Conservation (phyloP, 139 green algal genomes). For the Volvox africanus region DNA sequence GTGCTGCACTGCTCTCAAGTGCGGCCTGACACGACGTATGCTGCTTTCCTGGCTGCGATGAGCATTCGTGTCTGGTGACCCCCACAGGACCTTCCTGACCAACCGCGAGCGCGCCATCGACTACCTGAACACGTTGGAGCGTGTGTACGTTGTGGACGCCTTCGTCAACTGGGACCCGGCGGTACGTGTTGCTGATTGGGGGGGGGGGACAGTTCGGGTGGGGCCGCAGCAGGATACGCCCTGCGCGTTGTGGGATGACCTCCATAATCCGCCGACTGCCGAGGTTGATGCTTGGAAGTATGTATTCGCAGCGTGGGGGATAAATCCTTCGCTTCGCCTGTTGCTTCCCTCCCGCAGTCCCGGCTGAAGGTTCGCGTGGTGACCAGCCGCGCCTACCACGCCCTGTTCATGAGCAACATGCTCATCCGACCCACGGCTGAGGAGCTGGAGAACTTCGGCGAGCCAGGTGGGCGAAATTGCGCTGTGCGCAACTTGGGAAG, state of each 20-base stretch:
- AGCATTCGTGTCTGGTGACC: no score
- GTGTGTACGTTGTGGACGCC: constrained; percentile 88
- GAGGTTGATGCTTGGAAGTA: no score
- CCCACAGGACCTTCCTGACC: constrained; percentile 77
- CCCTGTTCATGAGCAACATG: constrained; percentile 99
- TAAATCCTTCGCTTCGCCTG: background rate
- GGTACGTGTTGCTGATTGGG: constrained; percentile 9
- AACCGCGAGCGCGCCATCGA: constrained; percentile 90
- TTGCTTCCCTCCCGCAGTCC: background rate
- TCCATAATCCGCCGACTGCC: no score
- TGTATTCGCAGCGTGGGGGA: no score
- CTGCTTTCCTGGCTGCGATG: no score
- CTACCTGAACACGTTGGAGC: constrained; percentile 92
- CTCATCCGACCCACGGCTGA: constrained; percentile 87
- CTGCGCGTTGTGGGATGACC: no score
- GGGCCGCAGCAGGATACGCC: no score
- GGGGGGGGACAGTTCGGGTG: no score
- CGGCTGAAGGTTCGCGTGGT: constrained; percentile 88
- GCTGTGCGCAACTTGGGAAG: no score
- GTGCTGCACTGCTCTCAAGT: no score
- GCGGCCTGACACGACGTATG: no score
- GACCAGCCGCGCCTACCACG: constrained; percentile 91
- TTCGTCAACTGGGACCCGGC: constrained; percentile 86
- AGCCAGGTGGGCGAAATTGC: constrained; percentile 65
- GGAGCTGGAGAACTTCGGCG: constrained; percentile 87